These are phyloP conservation scores for Rhodosporidiobolus sp. DNA, from an alignment of 768 basidiomycete genomes.

Conservation along the genomic window DNA sequence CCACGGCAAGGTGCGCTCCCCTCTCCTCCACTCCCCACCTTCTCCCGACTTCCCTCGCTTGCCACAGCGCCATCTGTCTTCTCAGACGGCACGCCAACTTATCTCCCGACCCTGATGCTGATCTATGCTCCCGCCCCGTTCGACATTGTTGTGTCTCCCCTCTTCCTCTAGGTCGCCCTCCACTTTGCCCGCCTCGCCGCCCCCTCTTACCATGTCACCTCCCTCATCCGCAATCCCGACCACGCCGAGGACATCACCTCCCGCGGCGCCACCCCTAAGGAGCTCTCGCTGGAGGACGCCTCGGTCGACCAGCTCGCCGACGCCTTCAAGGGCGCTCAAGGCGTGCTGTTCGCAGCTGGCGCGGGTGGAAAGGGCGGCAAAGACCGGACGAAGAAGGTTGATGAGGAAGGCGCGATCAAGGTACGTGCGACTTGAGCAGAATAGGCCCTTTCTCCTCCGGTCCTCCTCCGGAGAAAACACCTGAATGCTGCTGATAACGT, in stretches of 20 bases:
- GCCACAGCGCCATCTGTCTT: neutral
- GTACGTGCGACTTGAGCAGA: slow-evolving; percentile 45
- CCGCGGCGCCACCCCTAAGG: slow-evolving; percentile 53
- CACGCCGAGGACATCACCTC: slow-evolving; percentile 56
- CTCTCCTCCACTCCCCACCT: neutral
- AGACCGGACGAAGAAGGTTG: slow-evolving; percentile 56
- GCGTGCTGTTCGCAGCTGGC: slow-evolving; percentile 54
- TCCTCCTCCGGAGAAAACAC: neutral
- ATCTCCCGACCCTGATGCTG: too few relatives aligned
- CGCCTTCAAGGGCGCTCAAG: slow-evolving; percentile 51
- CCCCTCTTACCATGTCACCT: slow-evolving; percentile 54
- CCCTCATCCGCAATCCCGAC: slow-evolving; percentile 57
- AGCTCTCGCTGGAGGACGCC: slow-evolving; percentile 61
- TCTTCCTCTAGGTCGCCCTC: slow-evolving; percentile 50
- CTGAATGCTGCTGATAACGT: neutral
- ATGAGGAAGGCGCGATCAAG: slow-evolving; percentile 65
- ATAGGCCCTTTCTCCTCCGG: too few relatives aligned
- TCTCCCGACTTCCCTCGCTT: neutral
- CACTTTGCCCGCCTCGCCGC: slow-evolving; percentile 57
- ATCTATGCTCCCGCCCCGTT: too few relatives aligned
- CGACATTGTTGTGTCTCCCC: neutral
- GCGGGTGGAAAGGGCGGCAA: slow-evolving; percentile 61
- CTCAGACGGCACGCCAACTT: neutral
- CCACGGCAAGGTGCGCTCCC: slow-evolving; percentile 26
- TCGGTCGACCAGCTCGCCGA: slow-evolving; percentile 54